Conservation (phyloP, 768 basidiomycete species). For the Saitozyma sp. region DNA sequence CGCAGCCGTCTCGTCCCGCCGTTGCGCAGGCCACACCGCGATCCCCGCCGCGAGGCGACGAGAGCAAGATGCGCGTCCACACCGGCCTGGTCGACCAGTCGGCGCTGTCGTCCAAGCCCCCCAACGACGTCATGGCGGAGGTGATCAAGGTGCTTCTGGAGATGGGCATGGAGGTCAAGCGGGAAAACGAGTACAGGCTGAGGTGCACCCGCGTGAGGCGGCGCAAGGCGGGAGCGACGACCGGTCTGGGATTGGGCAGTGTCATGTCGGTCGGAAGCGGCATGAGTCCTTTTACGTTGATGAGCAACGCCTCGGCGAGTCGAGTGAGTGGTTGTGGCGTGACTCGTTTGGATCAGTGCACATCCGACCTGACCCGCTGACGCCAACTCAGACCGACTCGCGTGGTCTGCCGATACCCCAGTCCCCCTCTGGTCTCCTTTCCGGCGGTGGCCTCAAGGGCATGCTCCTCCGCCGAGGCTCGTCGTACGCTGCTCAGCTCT, state of each 20-base stretch:
- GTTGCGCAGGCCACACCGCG: constrained; percentile 6
- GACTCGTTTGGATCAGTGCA: neutral
- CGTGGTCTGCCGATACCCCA: constrained; percentile 84
- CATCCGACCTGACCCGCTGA: constrained; percentile 16
- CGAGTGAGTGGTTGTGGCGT: constrained; percentile 64
- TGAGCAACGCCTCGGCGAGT: constrained; percentile 78
- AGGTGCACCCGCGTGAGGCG: constrained; percentile 78
- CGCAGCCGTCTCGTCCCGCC: constrained; percentile 6
- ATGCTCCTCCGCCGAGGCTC: constrained; percentile 87
- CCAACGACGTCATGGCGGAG: constrained; percentile 84
- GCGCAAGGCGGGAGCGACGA: constrained; percentile 58
- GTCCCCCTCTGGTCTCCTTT: constrained; percentile 64
- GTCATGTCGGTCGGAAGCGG: constrained; percentile 53
- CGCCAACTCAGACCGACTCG: constrained; percentile 68
- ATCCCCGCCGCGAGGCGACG: constrained; percentile 54
- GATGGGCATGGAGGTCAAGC: constrained; percentile 86
- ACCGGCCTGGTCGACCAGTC: constrained; percentile 89
- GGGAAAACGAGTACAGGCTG: constrained; percentile 88
- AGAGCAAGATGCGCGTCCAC: constrained; percentile 67
- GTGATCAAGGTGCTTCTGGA: constrained; percentile 73
- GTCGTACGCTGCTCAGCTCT: constrained; percentile 54
- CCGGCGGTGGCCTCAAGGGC: constrained; percentile 79
- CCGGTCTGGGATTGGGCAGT: constrained; percentile 55
- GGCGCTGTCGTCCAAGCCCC: constrained; percentile 78
- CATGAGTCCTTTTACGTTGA: constrained; percentile 67